Conservation (phyloP, 768 basidiomycete species). For the Stropharia rugosoannulata region DNA sequence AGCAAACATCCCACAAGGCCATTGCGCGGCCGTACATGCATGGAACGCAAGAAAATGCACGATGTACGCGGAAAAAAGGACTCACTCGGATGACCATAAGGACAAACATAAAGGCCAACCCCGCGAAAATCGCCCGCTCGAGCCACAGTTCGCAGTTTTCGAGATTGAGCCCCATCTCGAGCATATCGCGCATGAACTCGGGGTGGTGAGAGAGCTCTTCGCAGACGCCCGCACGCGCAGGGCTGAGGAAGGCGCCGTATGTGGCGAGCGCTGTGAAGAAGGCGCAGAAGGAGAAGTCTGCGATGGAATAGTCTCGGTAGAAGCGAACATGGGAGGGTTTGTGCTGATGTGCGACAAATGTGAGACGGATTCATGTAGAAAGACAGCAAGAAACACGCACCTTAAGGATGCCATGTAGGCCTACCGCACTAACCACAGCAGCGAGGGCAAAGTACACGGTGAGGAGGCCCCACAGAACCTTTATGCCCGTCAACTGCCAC, state of each 20-base stretch:
- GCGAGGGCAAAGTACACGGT: slow-evolving; percentile 67
- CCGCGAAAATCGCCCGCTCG: slow-evolving; percentile 60
- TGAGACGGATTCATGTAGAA: slow-evolving; percentile 3
- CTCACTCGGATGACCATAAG: slow-evolving; percentile 68
- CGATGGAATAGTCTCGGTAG: slow-evolving; percentile 81
- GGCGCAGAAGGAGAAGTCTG: slow-evolving; percentile 71
- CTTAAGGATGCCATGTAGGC: slow-evolving; percentile 68
- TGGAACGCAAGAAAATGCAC: neutral
- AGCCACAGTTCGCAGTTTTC: slow-evolving; percentile 85
- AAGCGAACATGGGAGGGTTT: slow-evolving; percentile 68
- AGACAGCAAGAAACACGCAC: slow-evolving; percentile 32
- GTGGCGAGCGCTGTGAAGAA: slow-evolving; percentile 55
- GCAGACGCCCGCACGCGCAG: slow-evolving; percentile 61
- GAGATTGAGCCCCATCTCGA: slow-evolving; percentile 69
- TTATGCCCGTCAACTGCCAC: slow-evolving; percentile 40
- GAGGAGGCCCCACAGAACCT: slow-evolving; percentile 60
- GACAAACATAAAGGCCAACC: slow-evolving; percentile 58
- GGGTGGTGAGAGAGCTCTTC: slow-evolving; percentile 76
- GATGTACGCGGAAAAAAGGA: slow-evolving; percentile 12
- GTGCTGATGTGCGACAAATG: slow-evolving; percentile 57
- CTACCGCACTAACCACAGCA: slow-evolving; percentile 61
- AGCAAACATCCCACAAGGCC: neutral
- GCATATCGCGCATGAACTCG: slow-evolving; percentile 68
- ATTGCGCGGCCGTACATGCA: neutral
- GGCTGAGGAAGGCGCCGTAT: slow-evolving; percentile 56